Conservation (phyloP, 2,329 filamentous ascomycete genomes). For the Chrysosporium queenslandicum region DNA sequence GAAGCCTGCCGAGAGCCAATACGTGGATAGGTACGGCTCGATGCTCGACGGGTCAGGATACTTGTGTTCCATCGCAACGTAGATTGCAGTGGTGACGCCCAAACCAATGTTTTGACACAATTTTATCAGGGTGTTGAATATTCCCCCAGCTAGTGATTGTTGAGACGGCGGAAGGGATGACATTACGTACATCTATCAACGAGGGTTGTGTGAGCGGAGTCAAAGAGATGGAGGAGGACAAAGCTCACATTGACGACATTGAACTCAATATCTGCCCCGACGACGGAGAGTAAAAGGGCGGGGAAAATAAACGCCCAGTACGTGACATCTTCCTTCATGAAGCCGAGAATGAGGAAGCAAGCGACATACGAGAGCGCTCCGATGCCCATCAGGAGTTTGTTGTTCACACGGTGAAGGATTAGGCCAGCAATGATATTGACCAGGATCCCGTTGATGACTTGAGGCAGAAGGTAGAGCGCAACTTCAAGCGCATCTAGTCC, state of each 20-base stretch:
- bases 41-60: slow-evolving; percentile 17
- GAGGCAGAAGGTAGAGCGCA: slow-evolving; percentile 55
- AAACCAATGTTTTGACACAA: slow-evolving; percentile 32
- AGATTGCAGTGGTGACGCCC: slow-evolving; percentile 19
- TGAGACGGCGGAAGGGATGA: slow-evolving; percentile 52
- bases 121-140: slow-evolving; percentile 57
- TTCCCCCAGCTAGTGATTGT: slow-evolving; percentile 56
- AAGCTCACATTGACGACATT: slow-evolving; percentile 11
- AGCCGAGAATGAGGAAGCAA: slow-evolving; percentile 45
- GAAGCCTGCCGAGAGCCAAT: slow-evolving; percentile 24
- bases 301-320: slow-evolving; percentile 13
- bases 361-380: slow-evolving; percentile 38
- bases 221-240: not conserved
- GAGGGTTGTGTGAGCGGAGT: too few species aligned
- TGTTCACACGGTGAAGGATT: slow-evolving; percentile 54
- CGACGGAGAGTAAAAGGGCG: not conserved
- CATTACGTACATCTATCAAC: slow-evolving; percentile 56
- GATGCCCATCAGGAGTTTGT: slow-evolving; percentile 51
- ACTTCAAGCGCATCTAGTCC: slow-evolving; percentile 47
- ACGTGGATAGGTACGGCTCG: slow-evolving; percentile 24
- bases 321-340: slow-evolving; percentile 45
- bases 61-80: slow-evolving; percentile 18
- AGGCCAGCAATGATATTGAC: slow-evolving; percentile 55
- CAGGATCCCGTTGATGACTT: slow-evolving; percentile 52
- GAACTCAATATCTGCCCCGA: slow-evolving; percentile 11